A percentile compares a stretch with the other conserved stretches of the same genome.
These are phyloP conservation scores for Lanmaoa pseudosensibilis DNA, from an alignment of 768 basidiomycete species.

Conservation along the genomic window DNA sequence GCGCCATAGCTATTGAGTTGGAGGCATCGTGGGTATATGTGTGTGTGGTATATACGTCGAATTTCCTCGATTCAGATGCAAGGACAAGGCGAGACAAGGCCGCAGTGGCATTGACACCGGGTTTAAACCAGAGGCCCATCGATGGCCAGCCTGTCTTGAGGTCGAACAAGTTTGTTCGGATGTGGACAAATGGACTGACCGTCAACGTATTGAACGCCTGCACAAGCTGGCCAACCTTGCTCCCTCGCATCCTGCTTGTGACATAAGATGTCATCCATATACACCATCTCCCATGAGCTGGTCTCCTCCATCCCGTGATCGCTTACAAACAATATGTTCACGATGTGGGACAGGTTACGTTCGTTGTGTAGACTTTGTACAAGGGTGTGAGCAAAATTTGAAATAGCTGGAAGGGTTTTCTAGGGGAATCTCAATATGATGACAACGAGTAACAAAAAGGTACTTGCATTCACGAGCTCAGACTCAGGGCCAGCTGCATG, in stretches of 20 bases:
- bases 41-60: slow-evolving; percentile 49
- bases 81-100: slow-evolving; percentile 52
- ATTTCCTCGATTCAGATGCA: slow-evolving; percentile 52
- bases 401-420: slow-evolving; percentile 63
- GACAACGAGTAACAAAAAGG: background rate
- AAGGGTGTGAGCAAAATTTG: slow-evolving; percentile 60
- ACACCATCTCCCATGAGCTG: slow-evolving; percentile 68
- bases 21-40: slow-evolving; percentile 5
- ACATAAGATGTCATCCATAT: slow-evolving; percentile 58
- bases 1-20: background rate
- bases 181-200: slow-evolving; percentile 7
- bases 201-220: slow-evolving; percentile 7
- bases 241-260: slow-evolving; percentile 3
- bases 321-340: slow-evolving; percentile 84
- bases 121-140: slow-evolving; percentile 77
- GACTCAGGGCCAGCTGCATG: slow-evolving; percentile 69
- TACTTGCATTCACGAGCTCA: slow-evolving; percentile 61
- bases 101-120: slow-evolving; percentile 50
- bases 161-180: background rate
- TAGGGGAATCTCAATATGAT: slow-evolving; percentile 30
- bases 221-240: slow-evolving; percentile 15
- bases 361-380: slow-evolving; percentile 48
- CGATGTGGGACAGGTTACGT: slow-evolving; percentile 75
- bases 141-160: slow-evolving; percentile 76
- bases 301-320: slow-evolving; percentile 90